Percentiles rank a stretch among this genome's conserved stretches.
Evolutionary conservation across 1,284 basidiomycete genomes (phyloP).

Genomic region (Sanghuangporus baumii): DNA sequence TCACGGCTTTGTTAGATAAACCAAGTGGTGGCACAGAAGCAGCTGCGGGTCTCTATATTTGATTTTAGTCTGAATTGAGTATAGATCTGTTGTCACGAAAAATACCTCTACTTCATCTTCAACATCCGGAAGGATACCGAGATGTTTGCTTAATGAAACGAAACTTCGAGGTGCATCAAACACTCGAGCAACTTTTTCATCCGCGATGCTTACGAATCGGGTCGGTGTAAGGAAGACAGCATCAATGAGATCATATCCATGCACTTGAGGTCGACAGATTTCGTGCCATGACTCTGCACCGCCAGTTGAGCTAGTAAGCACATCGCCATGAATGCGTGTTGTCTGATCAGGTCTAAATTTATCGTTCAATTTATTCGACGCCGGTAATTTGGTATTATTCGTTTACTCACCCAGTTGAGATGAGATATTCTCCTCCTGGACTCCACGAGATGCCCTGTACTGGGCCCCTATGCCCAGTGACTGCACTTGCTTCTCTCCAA

Average conservation of each 20-base stretch:
- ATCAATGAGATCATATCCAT: slow-evolving; percentile 90
- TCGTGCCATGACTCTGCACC: slow-evolving; percentile 69
- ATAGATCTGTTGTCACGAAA: no score
- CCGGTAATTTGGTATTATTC: background rate
- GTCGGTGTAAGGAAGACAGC: slow-evolving; percentile 71
- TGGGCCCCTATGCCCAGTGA: slow-evolving; percentile 75
- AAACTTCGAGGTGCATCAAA: slow-evolving; percentile 86
- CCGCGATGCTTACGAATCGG: slow-evolving; percentile 81
- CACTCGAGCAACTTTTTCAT: slow-evolving; percentile 88
- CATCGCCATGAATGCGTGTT: slow-evolving; percentile 74
- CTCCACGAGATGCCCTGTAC: slow-evolving; percentile 84
- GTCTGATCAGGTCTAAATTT: slow-evolving; percentile 76
- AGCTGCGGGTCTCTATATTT: slow-evolving; percentile 40
- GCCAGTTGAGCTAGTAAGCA: slow-evolving; percentile 24
- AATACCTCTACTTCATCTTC: slow-evolving; percentile 47
- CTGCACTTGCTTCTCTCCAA: slow-evolving; percentile 76
- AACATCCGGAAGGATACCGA: slow-evolving; percentile 41
- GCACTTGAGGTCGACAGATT: slow-evolving; percentile 84
- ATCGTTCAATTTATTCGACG: background rate
- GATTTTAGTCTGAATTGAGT: background rate
- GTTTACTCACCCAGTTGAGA: slow-evolving; percentile 71
- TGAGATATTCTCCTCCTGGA: slow-evolving; percentile 74
- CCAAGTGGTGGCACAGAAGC: slow-evolving; percentile 76
- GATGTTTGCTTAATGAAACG: slow-evolving; percentile 49
- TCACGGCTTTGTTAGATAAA: slow-evolving; percentile 64